A percentile compares a stretch with the other conserved stretches of the same genome.
phyloP scores from a whole-genome alignment of 2,329 filamentous ascomycete species.

The Stachybotrys echinatus region DNA sequence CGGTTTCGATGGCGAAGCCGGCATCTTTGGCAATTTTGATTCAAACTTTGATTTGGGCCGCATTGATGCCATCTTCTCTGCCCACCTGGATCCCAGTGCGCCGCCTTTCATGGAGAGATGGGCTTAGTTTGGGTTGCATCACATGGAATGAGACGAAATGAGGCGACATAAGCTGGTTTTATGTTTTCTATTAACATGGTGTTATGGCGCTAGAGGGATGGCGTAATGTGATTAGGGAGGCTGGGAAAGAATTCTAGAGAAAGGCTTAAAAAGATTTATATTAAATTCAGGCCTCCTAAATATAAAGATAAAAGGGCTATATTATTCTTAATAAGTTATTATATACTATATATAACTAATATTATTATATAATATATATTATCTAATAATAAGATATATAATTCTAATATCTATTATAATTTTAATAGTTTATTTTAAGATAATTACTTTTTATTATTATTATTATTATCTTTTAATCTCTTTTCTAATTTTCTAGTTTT shows the following conservation, averaged over 20 bases:
- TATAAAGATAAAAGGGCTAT: neutral
- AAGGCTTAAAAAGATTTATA: neutral
- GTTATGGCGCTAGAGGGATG: slow-evolving; percentile 1
- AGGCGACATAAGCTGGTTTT: slow-evolving; percentile 1
- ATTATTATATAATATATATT: too few relatives aligned
- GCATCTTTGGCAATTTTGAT: slow-evolving; percentile 15
- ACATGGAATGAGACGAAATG: slow-evolving; percentile 1
- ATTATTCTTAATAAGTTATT: neutral
- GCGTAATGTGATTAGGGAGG: neutral
- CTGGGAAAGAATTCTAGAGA: neutral
- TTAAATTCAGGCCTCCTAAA: neutral
- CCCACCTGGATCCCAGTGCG: slow-evolving; percentile 8
- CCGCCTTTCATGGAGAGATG: slow-evolving; percentile 7
- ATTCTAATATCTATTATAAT: too few relatives aligned
- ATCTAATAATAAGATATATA: too few relatives aligned
- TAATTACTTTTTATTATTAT: too few relatives aligned
- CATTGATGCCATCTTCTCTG: slow-evolving; percentile 14
- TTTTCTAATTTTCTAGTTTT: too few relatives aligned
- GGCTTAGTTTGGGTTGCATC: slow-evolving; percentile 1
- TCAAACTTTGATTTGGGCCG: slow-evolving; percentile 13
- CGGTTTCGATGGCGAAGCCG: slow-evolving; percentile 7
- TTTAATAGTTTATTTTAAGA: too few relatives aligned
- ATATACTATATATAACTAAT: neutral
- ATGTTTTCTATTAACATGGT: slow-evolving; percentile 1
- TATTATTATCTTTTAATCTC: too few relatives aligned